These are phyloP conservation scores for Boletus bicolor DNA, from an alignment of 768 basidiomycete species.

Conservation along the genomic window DNA sequence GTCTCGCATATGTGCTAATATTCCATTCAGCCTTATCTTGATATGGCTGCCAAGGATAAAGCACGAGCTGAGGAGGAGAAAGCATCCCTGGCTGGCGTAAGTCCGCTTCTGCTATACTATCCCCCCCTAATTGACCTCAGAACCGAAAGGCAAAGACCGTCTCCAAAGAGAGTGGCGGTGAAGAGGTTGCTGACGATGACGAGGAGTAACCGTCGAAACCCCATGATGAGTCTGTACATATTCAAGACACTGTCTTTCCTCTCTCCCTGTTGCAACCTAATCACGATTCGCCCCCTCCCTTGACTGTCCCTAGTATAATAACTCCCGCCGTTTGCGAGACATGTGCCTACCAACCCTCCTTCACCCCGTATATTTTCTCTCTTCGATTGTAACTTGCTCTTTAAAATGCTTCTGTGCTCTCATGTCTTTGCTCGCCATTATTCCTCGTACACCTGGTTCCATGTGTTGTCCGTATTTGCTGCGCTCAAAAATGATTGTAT, in stretches of 20 bases:
- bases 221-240: conserved; percentile 10
- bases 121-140: neutral
- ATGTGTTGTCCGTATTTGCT: conserved; percentile 31
- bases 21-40: conserved; percentile 71
- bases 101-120: conserved; percentile 12
- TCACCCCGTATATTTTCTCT: conserved; percentile 5
- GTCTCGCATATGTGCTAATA: conserved; percentile 1
- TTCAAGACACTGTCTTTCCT: conserved; percentile 15
- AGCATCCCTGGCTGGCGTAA: conserved; percentile 39
- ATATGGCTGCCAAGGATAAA: conserved; percentile 87
- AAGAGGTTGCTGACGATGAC: conserved; percentile 37
- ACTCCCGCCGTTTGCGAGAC: conserved; percentile 24
- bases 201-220: conserved; percentile 34
- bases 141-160: conserved; percentile 27
- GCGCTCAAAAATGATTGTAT: conserved; percentile 32
- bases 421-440: conserved; percentile 22
- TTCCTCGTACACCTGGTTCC: conserved; percentile 21
- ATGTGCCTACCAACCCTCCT: conserved; percentile 24
- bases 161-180: conserved; percentile 39
- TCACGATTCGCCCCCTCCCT: conserved; percentile 5
- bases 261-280: conserved; percentile 17
- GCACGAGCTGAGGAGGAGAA: conserved; percentile 82
- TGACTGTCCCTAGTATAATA: conserved; percentile 21
- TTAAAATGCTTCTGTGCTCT: conserved; percentile 24
- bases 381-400: conserved; percentile 22